Evolutionary conservation across 2,329 filamentous ascomycete genomes (phyloP).

Genomic region (Cytospora chrysosperma): DNA sequence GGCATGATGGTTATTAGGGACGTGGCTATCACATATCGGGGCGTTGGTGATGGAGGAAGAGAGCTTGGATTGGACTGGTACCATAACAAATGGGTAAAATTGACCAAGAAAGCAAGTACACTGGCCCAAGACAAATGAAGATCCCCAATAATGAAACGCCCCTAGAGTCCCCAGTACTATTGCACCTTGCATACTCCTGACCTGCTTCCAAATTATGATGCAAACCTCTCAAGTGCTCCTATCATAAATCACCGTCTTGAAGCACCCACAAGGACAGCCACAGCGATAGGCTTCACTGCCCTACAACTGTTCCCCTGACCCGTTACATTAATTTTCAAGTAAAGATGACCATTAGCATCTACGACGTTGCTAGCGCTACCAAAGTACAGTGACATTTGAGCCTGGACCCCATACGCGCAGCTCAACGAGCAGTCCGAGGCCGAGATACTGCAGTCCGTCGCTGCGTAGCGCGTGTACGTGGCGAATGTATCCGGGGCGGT

Average conservation of each 20-base stretch:
- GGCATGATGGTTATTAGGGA: no score
- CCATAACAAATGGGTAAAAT: not conserved
- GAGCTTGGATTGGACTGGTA: not conserved
- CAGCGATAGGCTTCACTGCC: not conserved
- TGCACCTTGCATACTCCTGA: not conserved
- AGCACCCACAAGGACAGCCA: not conserved
- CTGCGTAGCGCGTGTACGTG: not conserved
- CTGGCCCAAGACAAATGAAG: not conserved
- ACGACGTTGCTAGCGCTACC: not conserved
- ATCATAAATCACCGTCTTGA: not conserved
- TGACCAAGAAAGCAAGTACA: not conserved
- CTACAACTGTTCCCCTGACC: not conserved
- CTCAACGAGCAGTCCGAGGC: not conserved
- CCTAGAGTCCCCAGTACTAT: not conserved
- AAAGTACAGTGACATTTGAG: not conserved
- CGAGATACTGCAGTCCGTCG: not conserved
- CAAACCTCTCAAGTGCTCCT: not conserved
- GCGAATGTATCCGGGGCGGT: not conserved
- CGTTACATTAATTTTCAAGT: not conserved
- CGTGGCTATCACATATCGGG: not conserved
- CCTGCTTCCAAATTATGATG: not conserved
- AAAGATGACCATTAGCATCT: not conserved
- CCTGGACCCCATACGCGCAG: not conserved
- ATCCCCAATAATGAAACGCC: not conserved
- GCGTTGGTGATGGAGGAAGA: not conserved